Base-by-base conservation (phyloP, 345 rosid genomes). In the Euphorbia lathyris region DNA sequence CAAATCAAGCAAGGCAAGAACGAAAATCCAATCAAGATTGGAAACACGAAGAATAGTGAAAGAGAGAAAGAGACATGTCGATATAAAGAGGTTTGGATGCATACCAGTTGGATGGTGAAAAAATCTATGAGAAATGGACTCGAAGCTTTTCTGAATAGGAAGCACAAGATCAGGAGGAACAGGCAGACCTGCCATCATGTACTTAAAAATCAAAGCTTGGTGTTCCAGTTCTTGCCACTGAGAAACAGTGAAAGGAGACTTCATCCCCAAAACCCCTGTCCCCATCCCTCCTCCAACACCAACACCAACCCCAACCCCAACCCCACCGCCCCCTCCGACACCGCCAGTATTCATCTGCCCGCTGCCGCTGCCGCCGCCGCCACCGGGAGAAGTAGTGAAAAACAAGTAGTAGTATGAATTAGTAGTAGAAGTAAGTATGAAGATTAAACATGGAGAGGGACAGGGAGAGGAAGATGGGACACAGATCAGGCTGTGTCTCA, bases 151-250 rank as follows among this genome's bases (percentile, higher is more conserved):
- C 72, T 85, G 86, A 51, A 85, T 81, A 45, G 85, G 85, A 63
- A 85, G 76, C 17, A 85, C 75, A 64, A 85, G 86, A 77, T 85
- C 85, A 77, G 82, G 81, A 52, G 89, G 86, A 50, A 85, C 83
- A 71, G 85, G 89, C 64, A 85, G 58, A 69, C 89, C 89, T 32
- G 89, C 86, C 74, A 75, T 53, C 89, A 85, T 77, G 74, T 83
- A 85, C 82, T 85, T 85, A 67, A 77, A 85, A 77, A 85, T 80
- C 81, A 85, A 66, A 70, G 89, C 86, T 77, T 85, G 89, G 63
- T 85, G 88, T 61, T 85, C 85, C 66, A 85, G 82, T 73, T 85
- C 88, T 73, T 81, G 88, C 83, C 84, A 83, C 72, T 85, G 89
- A 34, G 89, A 83, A 45, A 77, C 76, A 19, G 89, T 85, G 71